Percentiles rank a stretch among this genome's conserved stretches.
These are phyloP conservation scores for Pythium coloratum DNA, from an alignment of 352 stramenopile genomes.

Conservation along the genomic window DNA sequence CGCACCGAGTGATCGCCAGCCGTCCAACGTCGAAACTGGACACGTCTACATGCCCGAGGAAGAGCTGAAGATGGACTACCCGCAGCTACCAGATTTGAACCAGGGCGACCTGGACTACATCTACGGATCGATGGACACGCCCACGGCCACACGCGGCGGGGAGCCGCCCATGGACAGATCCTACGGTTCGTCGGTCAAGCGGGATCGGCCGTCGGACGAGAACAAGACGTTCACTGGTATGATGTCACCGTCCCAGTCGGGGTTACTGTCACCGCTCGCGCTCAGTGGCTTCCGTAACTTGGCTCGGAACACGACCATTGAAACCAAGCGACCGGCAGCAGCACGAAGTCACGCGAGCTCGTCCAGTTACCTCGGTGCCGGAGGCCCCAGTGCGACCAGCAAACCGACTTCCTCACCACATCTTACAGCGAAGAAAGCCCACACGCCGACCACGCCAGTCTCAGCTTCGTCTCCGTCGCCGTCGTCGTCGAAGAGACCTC, in stretches of 20 bases:
- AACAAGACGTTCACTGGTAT: constrained; percentile 13
- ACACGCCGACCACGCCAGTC: background rate
- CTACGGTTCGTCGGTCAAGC: constrained; percentile 39
- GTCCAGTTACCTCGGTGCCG: background rate
- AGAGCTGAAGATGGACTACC: constrained; percentile 76
- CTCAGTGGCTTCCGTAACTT: constrained; percentile 37
- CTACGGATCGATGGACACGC: constrained; percentile 55
- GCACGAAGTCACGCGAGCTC: constrained; percentile 1
- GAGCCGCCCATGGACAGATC: constrained; percentile 52
- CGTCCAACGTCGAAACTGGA: constrained; percentile 16
- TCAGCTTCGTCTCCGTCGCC: background rate
- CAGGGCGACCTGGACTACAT: constrained; percentile 76
- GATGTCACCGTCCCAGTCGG: constrained; percentile 23
- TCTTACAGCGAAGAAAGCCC: background rate
- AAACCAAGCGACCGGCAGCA: constrained; percentile 34
- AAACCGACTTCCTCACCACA: background rate
- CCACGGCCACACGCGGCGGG: constrained; percentile 11
- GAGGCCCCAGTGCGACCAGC: background rate
- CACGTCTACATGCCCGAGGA: constrained; percentile 51
- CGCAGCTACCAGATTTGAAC: constrained; percentile 64
- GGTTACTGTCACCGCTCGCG: constrained; percentile 3
- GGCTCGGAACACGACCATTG: constrained; percentile 38
- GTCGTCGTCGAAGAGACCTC: constrained; percentile 14
- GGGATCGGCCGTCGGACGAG: constrained; percentile 28
- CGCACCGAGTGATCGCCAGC: background rate